Evolutionary conservation across 106 monocot genomes (phyloP).

Genomic region (Dendrobium huoshanense): DNA sequence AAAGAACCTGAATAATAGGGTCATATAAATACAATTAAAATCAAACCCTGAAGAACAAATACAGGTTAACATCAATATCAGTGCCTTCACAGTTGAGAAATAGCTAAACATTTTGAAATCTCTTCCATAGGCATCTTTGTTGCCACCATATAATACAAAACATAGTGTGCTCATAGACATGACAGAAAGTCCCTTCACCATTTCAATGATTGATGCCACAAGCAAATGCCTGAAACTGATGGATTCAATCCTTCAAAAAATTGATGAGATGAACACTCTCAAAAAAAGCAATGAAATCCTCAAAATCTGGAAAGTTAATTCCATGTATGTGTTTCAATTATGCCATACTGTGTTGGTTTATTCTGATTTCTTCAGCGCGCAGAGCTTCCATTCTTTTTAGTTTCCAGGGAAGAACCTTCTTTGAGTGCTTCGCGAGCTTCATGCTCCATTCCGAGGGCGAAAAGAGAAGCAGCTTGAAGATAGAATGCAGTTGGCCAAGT

Average conservation of each 20-base stretch:
- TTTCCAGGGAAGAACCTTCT: slow-evolving; percentile 68
- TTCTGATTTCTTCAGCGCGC: background rate
- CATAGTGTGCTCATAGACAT: background rate
- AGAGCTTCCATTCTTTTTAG: slow-evolving; percentile 24
- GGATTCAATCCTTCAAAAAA: background rate
- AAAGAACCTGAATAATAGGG: too few relatives aligned
- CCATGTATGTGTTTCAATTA: background rate
- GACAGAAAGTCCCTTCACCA: too few relatives aligned
- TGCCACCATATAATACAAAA: slow-evolving; percentile 5
- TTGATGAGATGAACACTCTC: background rate
- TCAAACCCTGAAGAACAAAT: background rate
- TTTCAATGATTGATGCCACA: too few relatives aligned
- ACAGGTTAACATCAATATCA: background rate
- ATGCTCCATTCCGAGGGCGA: slow-evolving; percentile 63
- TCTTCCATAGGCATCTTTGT: background rate
- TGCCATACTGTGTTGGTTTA: background rate
- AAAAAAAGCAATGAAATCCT: background rate
- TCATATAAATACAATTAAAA: background rate
- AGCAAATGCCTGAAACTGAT: background rate
- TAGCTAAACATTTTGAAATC: background rate
- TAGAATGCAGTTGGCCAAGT: slow-evolving; percentile 88
- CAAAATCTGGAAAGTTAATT: background rate
- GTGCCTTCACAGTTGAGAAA: background rate
- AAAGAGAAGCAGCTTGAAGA: slow-evolving; percentile 82
- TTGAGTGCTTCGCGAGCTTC: slow-evolving; percentile 81